Percentiles rank a stretch among this genome's conserved stretches.
Evolutionary conservation across 2,329 filamentous ascomycete species (phyloP).

Genomic region (Pestalotiopsis sp.): DNA sequence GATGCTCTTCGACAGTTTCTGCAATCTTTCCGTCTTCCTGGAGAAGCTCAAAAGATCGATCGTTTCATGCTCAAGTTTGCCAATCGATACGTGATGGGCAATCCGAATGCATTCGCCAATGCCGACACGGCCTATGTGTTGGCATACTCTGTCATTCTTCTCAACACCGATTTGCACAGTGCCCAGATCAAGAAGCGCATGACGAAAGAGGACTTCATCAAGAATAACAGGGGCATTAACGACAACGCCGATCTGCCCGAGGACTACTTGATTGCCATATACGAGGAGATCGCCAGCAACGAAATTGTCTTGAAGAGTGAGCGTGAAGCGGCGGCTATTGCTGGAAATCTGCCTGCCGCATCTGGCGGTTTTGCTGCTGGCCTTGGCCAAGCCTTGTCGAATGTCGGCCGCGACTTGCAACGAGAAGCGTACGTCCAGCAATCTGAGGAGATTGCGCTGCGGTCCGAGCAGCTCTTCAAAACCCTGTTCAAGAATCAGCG

Average conservation of each 20-base stretch:
- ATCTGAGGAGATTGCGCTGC: conserved; percentile 83
- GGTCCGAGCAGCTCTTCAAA: conserved; percentile 85
- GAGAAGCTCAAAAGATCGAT: conserved; percentile 98
- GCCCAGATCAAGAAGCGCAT: conserved; percentile 79
- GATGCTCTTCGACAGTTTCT: conserved; percentile 89
- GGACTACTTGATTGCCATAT: conserved; percentile 88
- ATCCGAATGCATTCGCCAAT: conserved; percentile 96
- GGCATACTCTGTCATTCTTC: conserved; percentile 92
- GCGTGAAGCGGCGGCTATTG: conserved; percentile 82
- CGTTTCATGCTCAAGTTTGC: conserved; percentile 99
- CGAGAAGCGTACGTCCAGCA: conserved; percentile 93
- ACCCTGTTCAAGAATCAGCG: conserved; percentile 89
- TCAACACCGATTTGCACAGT: conserved; percentile 96
- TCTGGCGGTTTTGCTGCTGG: conserved; percentile 75
- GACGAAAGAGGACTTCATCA: conserved; percentile 97
- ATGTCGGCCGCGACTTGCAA: conserved; percentile 88
- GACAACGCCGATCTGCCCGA: conserved; percentile 91
- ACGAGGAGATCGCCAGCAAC: conserved; percentile 86
- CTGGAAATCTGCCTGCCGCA: conserved; percentile 64
- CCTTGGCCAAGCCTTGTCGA: conserved; percentile 86
- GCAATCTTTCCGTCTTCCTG: conserved; percentile 91
- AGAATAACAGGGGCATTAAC: conserved; percentile 98
- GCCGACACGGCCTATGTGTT: conserved; percentile 97
- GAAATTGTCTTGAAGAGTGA: conserved; percentile 96
- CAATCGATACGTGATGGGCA: conserved; percentile 90